Evolutionary conservation across 2,329 filamentous ascomycete genomes (phyloP).

Genomic region (Plenodomus lindquistii): DNA sequence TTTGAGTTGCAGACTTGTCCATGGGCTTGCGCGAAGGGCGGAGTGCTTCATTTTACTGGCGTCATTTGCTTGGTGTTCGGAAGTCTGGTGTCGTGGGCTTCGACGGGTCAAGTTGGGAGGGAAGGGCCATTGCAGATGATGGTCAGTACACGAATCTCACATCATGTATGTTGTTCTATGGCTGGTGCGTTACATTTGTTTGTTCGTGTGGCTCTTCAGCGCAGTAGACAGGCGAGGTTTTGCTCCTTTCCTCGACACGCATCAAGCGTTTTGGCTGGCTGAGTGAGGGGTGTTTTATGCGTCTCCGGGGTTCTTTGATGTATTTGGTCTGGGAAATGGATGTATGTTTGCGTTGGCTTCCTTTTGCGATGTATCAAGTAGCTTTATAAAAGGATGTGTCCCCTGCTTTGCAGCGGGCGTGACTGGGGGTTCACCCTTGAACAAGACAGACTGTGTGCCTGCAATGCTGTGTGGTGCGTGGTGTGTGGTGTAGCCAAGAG

Average conservation of each 20-base stretch:
- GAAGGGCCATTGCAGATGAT: slow-evolving; percentile 22
- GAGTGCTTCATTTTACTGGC: slow-evolving; percentile 34
- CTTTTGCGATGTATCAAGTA: slow-evolving; percentile 41
- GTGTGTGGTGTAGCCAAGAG: not conserved
- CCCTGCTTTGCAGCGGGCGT: slow-evolving; percentile 19
- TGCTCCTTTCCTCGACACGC: slow-evolving; percentile 23
- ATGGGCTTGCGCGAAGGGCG: slow-evolving; percentile 28
- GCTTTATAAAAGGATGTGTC: slow-evolving; percentile 28
- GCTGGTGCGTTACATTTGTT: slow-evolving; percentile 17
- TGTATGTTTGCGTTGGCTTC: slow-evolving; percentile 19
- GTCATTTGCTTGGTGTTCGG: slow-evolving; percentile 42
- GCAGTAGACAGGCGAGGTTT: slow-evolving; percentile 3
- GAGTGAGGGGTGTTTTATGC: slow-evolving; percentile 19
- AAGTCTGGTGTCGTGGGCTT: slow-evolving; percentile 27
- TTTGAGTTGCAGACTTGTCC: slow-evolving; percentile 24
- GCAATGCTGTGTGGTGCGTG: slow-evolving; percentile 2
- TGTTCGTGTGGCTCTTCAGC: slow-evolving; percentile 6
- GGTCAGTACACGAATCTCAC: slow-evolving; percentile 38
- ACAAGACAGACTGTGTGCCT: slow-evolving; percentile 1
- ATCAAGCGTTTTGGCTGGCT: slow-evolving; percentile 23
- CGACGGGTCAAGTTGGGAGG: slow-evolving; percentile 27
- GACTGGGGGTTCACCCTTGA: slow-evolving; percentile 24
- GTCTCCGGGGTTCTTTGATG: slow-evolving; percentile 13
- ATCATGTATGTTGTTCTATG: slow-evolving; percentile 39
- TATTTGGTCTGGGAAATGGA: not conserved